These are phyloP conservation scores for Sequoia sempervirens DNA, from an alignment of 75 land plant genomes.

Conservation along the genomic window DNA sequence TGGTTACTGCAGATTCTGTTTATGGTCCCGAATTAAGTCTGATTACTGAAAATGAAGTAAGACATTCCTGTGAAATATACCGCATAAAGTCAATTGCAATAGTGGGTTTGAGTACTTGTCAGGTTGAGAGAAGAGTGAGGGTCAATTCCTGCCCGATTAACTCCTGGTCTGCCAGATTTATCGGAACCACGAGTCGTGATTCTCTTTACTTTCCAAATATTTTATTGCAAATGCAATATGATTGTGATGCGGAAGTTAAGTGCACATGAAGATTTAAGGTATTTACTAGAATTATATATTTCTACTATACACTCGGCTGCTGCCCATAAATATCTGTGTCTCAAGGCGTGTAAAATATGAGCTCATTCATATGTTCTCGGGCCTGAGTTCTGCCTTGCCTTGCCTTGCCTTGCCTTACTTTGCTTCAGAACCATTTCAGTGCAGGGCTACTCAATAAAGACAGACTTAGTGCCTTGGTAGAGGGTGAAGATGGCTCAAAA, in stretches of 20 bases:
- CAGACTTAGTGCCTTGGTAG: neutral
- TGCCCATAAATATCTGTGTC: neutral
- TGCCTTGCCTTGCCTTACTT: no score
- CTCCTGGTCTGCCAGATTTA: neutral
- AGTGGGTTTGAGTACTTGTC: neutral
- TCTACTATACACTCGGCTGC: neutral
- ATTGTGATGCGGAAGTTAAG: neutral
- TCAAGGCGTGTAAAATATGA: neutral
- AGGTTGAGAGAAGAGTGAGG: neutral
- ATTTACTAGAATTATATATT: neutral
- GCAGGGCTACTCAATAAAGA: neutral
- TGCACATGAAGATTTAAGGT: neutral
- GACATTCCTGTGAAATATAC: neutral
- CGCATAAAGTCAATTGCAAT: neutral
- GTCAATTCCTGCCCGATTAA: neutral
- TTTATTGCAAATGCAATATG: neutral
- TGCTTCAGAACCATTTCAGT: neutral
- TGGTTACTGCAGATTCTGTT: neutral
- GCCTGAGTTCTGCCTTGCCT: neutral
- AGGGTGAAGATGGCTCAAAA: slow-evolving; percentile 1
- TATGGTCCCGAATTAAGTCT: neutral
- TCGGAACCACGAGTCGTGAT: neutral
- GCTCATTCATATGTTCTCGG: neutral
- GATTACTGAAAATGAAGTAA: neutral
- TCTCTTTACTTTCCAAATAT: neutral